Base-by-base conservation (phyloP, 768 basidiomycete genomes). In the Mycena galericulata region DNA sequence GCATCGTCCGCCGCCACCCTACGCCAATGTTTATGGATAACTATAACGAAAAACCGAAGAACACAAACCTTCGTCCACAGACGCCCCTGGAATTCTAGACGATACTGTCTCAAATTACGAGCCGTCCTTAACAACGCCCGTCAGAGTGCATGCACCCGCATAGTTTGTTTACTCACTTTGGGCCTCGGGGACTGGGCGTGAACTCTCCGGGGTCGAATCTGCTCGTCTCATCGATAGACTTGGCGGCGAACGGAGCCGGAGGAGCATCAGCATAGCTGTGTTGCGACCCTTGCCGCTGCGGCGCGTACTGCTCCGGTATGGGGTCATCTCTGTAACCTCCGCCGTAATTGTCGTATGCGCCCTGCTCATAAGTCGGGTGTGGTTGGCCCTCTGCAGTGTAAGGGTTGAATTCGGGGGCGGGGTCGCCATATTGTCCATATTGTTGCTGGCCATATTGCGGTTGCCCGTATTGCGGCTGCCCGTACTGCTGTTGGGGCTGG, bases 1-100 rank as follows among this genome's bases (percentile, higher is more conserved):
- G 75, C 90, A 91, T 22, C 88, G 77, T 30, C 81, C 84, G 64
- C 90, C 81, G 60, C 89, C 81, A 18, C 92, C 92, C 90, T 92
- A 50, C 15, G 22, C 5, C 38, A 20, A 58, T 47, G 29, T 8
- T 70, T n/a, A 47, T 51, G 29, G 38, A 20, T 7, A 26, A 46
- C n/a, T 24, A 36, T 18, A 61, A 69, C 10, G 41, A 40, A 63
- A 49, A 59, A 38, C 27, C 20, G 22, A 36, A 22, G 29, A 38
- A 36, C 32, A 71, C 76, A 38, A 60, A 90, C 91, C 82, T 85
- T 89, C 5, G 86, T 89, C 93, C 92, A 94, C 58, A 93, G 75
- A 70, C 86, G 86, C 29, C 91, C 89, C 74, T 88, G 86, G 66
- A 86, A 81, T 45, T 88, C 87, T 55, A 84, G 79, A 53, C 91